These are phyloP conservation scores for Psidium guajava DNA, from an alignment of 345 rosid species.

Conservation along the genomic window DNA sequence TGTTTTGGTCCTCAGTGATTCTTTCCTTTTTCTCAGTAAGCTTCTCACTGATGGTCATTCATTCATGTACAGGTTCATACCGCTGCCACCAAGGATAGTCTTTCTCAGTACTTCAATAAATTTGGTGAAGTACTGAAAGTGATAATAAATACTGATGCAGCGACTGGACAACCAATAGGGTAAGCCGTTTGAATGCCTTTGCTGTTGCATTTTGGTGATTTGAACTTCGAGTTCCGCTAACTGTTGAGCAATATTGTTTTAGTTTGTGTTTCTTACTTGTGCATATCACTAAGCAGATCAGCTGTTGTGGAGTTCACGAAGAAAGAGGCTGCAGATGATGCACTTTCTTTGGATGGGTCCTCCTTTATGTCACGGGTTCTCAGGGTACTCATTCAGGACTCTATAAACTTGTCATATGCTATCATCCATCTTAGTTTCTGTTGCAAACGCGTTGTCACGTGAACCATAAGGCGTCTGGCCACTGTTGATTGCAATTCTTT, in stretches of 20 bases:
- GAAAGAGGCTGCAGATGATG: constrained; percentile 83
- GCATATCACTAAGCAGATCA: constrained; percentile 1
- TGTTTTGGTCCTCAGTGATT: not conserved
- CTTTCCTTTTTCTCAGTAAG: not conserved
- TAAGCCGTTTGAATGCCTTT: constrained; percentile 8
- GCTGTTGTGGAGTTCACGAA: constrained; percentile 59
- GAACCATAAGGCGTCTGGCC: not conserved
- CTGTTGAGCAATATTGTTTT: not conserved
- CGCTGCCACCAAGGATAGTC: constrained; percentile 89
- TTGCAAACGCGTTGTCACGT: not conserved
- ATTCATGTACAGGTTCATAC: constrained; percentile 63
- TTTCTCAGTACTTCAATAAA: constrained; percentile 86
- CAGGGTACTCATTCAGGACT: constrained; percentile 39
- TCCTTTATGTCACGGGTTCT: constrained; percentile 91
- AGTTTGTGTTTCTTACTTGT: not conserved
- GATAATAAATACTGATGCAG: constrained; percentile 70
- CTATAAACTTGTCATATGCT: not conserved
- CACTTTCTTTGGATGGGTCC: constrained; percentile 71
- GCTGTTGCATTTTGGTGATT: not conserved
- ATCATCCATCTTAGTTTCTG: not conserved
- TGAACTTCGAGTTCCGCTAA: not conserved
- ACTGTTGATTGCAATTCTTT: not conserved
- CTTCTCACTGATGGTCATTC: constrained; percentile 5
- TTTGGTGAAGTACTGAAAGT: constrained; percentile 90
- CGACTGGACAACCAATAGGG: constrained; percentile 94